A percentile compares a stretch with the other conserved stretches of the same genome.
These are phyloP conservation scores for Fusarium guadeloupense DNA, from an alignment of 2,329 filamentous ascomycete genomes.

Conservation along the genomic window DNA sequence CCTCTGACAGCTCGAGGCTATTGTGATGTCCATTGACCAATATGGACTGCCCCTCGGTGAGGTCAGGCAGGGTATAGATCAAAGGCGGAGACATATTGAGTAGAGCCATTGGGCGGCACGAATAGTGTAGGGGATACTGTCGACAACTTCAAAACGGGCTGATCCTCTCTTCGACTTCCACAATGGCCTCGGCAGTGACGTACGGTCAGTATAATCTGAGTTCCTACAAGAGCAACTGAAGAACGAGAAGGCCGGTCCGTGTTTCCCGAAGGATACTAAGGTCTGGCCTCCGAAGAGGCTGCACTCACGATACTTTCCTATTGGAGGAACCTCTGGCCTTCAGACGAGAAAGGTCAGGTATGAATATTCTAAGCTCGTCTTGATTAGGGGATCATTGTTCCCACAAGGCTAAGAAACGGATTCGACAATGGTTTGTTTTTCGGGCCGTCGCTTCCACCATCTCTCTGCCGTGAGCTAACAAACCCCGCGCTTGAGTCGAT, in stretches of 20 bases:
- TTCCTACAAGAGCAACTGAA: slow-evolving; percentile 1
- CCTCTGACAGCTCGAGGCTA: slow-evolving; percentile 9
- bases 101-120: neutral
- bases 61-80: slow-evolving; percentile 4
- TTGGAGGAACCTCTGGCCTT: slow-evolving; percentile 20
- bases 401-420: slow-evolving; percentile 7
- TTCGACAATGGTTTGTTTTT: slow-evolving; percentile 10
- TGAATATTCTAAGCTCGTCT: neutral
- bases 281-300: slow-evolving; percentile 27
- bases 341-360: neutral
- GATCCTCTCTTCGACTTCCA: slow-evolving; percentile 9
- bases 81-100: slow-evolving; percentile 5
- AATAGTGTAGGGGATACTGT: slow-evolving; percentile 6
- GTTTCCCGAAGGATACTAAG: slow-evolving; percentile 20
- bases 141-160: neutral
- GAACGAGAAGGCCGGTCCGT: slow-evolving; percentile 24
- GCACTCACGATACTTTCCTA: slow-evolving; percentile 15
- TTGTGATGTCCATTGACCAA: neutral
- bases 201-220: slow-evolving; percentile 1
- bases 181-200: slow-evolving; percentile 10
- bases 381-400: neutral
- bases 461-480: slow-evolving; percentile 12
- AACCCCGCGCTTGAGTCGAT: slow-evolving; percentile 2
- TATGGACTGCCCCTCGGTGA: neutral
- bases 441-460: slow-evolving; percentile 38